phyloP scores from a whole-genome alignment of 2,329 filamentous ascomycete genomes.

The Ceratocystis huliohia region DNA sequence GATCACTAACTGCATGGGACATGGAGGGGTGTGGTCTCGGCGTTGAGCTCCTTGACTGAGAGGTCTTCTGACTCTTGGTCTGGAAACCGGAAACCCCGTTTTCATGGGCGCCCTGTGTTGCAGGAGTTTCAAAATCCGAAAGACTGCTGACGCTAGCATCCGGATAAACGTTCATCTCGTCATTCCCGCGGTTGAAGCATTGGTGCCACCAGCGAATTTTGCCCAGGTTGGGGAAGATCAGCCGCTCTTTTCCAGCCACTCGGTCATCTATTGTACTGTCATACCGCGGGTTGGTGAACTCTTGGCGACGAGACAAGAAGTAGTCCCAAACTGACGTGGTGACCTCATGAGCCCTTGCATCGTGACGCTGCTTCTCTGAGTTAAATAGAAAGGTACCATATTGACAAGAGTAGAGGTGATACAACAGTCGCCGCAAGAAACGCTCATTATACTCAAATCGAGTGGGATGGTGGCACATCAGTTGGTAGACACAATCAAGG shows the following conservation, averaged over 20 bases:
- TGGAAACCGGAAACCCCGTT: constrained; percentile 30
- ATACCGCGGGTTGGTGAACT: constrained; percentile 76
- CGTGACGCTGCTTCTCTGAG: constrained; percentile 74
- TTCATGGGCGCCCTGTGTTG: background rate
- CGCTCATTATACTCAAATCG: constrained; percentile 95
- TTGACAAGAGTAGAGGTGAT: constrained; percentile 90
- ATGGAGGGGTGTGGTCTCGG: constrained; percentile 24
- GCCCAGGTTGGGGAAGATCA: constrained; percentile 65
- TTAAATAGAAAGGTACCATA: constrained; percentile 96
- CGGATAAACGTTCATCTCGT: constrained; percentile 76
- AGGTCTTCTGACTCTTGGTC: background rate
- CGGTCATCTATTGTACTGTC: constrained; percentile 64
- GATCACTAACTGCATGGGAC: constrained; percentile 25
- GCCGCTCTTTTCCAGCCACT: constrained; percentile 62
- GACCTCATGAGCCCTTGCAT: constrained; percentile 53
- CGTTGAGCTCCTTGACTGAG: background rate
- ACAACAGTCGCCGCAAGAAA: constrained; percentile 76
- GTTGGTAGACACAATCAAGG: constrained; percentile 83
- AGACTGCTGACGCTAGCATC: constrained; percentile 29
- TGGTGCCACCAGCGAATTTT: constrained; percentile 93
- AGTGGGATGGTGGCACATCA: constrained; percentile 70
- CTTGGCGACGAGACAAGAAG: constrained; percentile 65
- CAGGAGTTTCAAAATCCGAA: constrained; percentile 2
- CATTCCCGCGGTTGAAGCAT: constrained; percentile 70
- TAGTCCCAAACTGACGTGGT: constrained; percentile 93